These are phyloP conservation scores for Hygrophorus russula DNA, from an alignment of 768 basidiomycete species.

Conservation along the genomic window DNA sequence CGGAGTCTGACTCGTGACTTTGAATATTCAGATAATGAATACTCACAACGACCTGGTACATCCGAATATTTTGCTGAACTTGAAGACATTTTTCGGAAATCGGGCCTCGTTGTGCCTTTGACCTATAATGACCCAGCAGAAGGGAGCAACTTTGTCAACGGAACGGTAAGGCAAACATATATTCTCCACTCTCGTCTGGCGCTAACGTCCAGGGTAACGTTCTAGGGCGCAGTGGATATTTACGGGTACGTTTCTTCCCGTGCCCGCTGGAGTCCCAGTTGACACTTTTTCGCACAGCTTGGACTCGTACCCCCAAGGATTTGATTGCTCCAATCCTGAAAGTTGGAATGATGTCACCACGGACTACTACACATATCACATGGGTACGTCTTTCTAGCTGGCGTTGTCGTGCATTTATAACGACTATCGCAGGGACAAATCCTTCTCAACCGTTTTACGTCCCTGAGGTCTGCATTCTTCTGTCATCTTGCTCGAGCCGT, in stretches of 20 bases:
- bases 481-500: conserved; percentile 3
- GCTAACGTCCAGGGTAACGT: not conserved
- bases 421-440: not conserved
- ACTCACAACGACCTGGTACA: conserved; percentile 36
- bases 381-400: conserved; percentile 4
- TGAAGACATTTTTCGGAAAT: conserved; percentile 40
- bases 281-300: conserved; percentile 21
- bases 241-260: conserved; percentile 39
- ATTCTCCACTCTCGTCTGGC: not conserved
- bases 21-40: conserved; percentile 64
- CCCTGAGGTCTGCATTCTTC: conserved; percentile 33
- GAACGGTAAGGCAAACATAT: conserved; percentile 34
- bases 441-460: conserved; percentile 29
- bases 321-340: conserved; percentile 69
- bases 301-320: conserved; percentile 69
- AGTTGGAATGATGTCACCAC: conserved; percentile 54
- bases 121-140: conserved; percentile 65
- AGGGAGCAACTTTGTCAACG: conserved; percentile 54
- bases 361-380: conserved; percentile 58
- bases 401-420: not conserved
- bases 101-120: conserved; percentile 54
- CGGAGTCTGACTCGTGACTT: not conserved
- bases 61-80: conserved; percentile 56
- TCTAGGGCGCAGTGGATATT: conserved; percentile 61
- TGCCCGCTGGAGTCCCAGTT: not conserved